Conservation (phyloP, 106 monocot genomes). For the Posidonia australis region DNA sequence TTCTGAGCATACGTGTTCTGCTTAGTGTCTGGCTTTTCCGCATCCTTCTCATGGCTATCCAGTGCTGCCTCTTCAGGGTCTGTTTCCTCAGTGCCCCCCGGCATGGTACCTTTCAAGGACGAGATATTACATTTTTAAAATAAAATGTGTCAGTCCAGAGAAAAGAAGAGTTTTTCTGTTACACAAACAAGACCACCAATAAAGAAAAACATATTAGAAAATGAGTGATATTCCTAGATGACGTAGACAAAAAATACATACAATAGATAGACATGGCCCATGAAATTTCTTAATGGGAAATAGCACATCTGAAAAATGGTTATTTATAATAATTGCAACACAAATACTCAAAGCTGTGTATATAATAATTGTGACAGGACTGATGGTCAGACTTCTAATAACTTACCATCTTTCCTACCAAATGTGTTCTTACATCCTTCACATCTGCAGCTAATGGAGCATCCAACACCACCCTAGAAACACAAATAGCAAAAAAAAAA, state of each 20-base stretch:
- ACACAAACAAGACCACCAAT: too few relatives aligned
- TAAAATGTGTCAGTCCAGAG: neutral
- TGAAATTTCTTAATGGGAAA: too few relatives aligned
- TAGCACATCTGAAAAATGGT: too few relatives aligned
- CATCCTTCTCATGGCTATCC: conserved; percentile 28
- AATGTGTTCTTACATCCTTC: conserved; percentile 79
- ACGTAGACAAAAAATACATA: neutral
- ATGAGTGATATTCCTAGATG: too few relatives aligned
- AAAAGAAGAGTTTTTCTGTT: too few relatives aligned
- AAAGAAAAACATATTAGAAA: too few relatives aligned
- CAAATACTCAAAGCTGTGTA: too few relatives aligned
- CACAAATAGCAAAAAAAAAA: conserved; percentile 10
- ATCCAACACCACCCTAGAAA: conserved; percentile 67
- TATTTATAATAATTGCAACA: too few relatives aligned
- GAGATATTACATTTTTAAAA: neutral
- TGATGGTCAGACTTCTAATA: neutral
- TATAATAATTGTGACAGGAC: too few relatives aligned
- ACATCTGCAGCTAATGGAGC: conserved; percentile 73
- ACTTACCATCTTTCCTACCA: conserved; percentile 71
- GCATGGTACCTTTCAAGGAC: conserved; percentile 1
- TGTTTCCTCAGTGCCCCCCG: conserved; percentile 31
- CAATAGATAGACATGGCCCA: neutral
- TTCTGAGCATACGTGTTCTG: conserved; percentile 28
- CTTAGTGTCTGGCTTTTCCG: conserved; percentile 26
- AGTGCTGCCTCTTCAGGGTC: conserved; percentile 35